Percentiles rank a stretch among this genome's conserved stretches.
Conservation (phyloP, 495 filamentous ascomycete genomes). For the Aspergillus sparsus region DNA sequence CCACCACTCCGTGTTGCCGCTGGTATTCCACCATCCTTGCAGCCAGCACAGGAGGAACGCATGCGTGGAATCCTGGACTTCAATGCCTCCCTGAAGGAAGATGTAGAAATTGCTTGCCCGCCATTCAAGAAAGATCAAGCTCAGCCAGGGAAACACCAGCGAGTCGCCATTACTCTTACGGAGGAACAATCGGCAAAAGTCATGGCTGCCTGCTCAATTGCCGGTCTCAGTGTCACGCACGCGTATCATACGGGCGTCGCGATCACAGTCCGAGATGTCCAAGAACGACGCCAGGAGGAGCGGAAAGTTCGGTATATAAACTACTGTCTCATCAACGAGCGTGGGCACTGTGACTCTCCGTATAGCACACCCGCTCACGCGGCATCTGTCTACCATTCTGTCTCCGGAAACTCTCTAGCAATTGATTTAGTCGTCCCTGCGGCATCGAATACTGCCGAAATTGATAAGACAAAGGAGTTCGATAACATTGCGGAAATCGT, state of each 20-base stretch:
- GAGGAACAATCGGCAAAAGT: constrained; percentile 13
- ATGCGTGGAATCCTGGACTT: constrained; percentile 7
- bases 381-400: constrained; percentile 31
- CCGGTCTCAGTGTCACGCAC: constrained; percentile 26
- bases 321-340: constrained; percentile 32
- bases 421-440: constrained; percentile 26
- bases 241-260: constrained; percentile 32
- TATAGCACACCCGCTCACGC: constrained; percentile 24
- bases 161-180: constrained; percentile 20
- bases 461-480: constrained; percentile 5
- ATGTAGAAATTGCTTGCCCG: constrained; percentile 20
- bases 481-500: constrained; percentile 16
- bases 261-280: constrained; percentile 20
- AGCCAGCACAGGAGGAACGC: constrained; percentile 8
- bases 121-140: constrained; percentile 17
- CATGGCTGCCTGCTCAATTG: constrained; percentile 7
- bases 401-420: constrained; percentile 24
- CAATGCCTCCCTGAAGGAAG: constrained; percentile 18
- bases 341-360: constrained; percentile 21
- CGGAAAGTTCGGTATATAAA: constrained; percentile 27
- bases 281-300: constrained; percentile 7
- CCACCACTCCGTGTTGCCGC: constrained; percentile 29
- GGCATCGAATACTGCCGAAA: neutral
- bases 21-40: constrained; percentile 14
- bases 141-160: constrained; percentile 27